Evolutionary conservation across 2,329 filamentous ascomycete genomes (phyloP), one percentile per base, ranked within the genome.

Genomic region (Aspergillus costaricaensis): DNA sequence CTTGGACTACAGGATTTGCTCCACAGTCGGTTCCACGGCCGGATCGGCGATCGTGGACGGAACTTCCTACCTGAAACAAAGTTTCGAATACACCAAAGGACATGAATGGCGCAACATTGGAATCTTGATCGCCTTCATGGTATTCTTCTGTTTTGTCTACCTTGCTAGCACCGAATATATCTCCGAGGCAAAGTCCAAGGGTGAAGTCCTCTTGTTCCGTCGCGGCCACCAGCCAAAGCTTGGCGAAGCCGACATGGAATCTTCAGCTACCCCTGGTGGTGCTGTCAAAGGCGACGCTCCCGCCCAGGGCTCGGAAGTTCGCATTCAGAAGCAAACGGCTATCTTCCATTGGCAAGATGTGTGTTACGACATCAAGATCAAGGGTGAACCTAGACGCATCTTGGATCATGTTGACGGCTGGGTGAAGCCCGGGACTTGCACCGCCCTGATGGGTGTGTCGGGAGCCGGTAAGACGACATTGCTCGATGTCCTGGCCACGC

Each of bases 401-500:
- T 80, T 96, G 61, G 88, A 96, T 68, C 82, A 94, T 64, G 90
- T 96, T 14, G 90, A 96, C 70, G 93, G 93, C 27, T 96, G 91
- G 91, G 92, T 96, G 58, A 95, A 96, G 76, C 92, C 93, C 2
- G 93, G 93, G 58, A 96, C 91, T 10, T 75, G 96, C 55, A 96
- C 92, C 5, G 92, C 91, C 19, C 81, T 96, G 4, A 96, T 96
- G 92, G 90, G 91, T 78, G 91, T 92, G 4, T 92, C 89, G 23
- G 92, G 93, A 64, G 93, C 93, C 12, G 93, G 93, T 54, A 97
- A 96, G 76, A 96, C 93, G 0, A 96, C 92, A 0, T 83, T 97
- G n/a, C 80, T 97, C n/a, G 91, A 96, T 76, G 90, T 91, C 30
- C 82, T 97, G 64, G 93, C 93, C 39, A 90, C 90, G 59, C 88